Base-by-base conservation (phyloP, 2,329 filamentous ascomycete species). In the Botrytis elliptica region DNA sequence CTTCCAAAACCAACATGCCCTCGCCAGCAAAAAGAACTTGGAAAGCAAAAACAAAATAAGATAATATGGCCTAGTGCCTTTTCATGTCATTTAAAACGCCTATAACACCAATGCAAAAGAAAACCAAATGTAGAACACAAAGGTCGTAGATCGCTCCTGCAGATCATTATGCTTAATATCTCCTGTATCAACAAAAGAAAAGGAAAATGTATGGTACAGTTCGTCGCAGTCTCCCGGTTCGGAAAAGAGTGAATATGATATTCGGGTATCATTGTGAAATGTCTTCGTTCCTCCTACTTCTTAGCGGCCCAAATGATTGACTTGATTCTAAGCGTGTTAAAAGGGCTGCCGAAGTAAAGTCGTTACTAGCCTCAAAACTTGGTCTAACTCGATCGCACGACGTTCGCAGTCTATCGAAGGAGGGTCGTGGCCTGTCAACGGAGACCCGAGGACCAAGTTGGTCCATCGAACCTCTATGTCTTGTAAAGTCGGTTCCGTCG, bases 281-380 rank as follows among this genome's bases (percentile, higher is more conserved):
- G 10, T 63, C 38, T 36, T 72, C 71, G 62, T 73, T 73, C 74
- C 76, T 79, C 74, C 77, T 78, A 71, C 77, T 80, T 73, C 64
- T 74, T 38, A 76, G 63, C 29, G 77, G 79, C 8, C 75, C 77
- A 73, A 79, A 74, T 14, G 79, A 79, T 63, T 89, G 88, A 68
- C 86, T 89, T 38, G 92, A 95, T 84, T 98, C 96, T 77, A 97
- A 89, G 76, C 94, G 88, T 66, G 91, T 91, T 77, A 99, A 84
- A 81, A 95, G 90, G 55, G 94, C 94, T 22, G 95, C 95, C 42
- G 93, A 95, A 0, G 95, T 97, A 80, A 98, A 97, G 79, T 98
- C 96, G 79, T 90, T 92, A 82, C 91, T 96, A 55, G 90, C 90
- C 83, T 98, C 95, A 81, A 94, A 97, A 82, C 93, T 95, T 18